Base-by-base conservation (phyloP, 768 basidiomycete species). In the Hemileccinum impolitum region DNA sequence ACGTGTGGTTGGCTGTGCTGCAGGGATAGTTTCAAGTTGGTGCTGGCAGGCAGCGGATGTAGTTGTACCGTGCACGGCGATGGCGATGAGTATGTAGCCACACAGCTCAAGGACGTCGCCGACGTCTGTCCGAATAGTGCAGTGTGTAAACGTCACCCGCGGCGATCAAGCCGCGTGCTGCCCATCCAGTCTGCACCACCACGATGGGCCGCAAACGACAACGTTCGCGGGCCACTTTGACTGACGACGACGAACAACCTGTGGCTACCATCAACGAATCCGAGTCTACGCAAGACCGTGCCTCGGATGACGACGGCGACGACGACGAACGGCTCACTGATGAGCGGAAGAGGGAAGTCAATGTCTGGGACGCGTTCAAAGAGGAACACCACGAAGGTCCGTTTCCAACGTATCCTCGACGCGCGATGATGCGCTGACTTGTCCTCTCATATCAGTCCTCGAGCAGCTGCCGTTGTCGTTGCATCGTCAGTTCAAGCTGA, bases 301-400 rank as follows among this genome's bases (percentile, higher is more conserved):
- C 19, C 35, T 28, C 45, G 21, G 28, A 19, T n/a, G 6, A 46
- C 18, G 25, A 19, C 1, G 49, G 48, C 17, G 46, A 44, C 42
- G 59, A 47, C 0, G 61, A 53, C 39, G 57, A 47, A 45, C 51
- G 46, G 45, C 52, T 39, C 37, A 49, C 26, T 5, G 60, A 60
- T 48, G 62, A 62, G 41, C 61, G 56, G 19, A 74, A 78, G 57
- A 81, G 77, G 62, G 85, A 85, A 56, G 75, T 71, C 50, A 81
- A 81, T 28, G 74, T 87, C 32, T 88, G 87, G 86, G 83, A 87
- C 39, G 71, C 80, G 34, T 78, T 91, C 62, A 79, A 80, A 60
- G 90, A 91, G 59, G 86, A 91, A 51, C 81, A 89, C 57, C 82
- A 81, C 63, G 90, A 90, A 77, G 79, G 90, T 85, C 37, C 42